phyloP scores from a whole-genome alignment of 345 rosid genomes.

The Boechera stricta region DNA sequence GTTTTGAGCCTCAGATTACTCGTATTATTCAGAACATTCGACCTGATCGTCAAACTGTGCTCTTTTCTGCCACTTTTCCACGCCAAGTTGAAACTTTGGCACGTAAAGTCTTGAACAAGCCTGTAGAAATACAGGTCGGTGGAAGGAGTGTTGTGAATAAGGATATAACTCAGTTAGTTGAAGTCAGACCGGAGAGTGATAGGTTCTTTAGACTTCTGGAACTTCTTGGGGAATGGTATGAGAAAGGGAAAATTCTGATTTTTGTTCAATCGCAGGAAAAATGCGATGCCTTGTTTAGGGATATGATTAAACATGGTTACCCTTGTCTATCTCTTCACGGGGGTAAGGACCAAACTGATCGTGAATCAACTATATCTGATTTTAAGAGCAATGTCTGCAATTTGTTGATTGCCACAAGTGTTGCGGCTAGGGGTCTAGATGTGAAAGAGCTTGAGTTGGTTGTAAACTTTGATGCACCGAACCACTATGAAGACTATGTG shows the following conservation, averaged over 20 bases:
- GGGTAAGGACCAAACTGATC: conserved; percentile 95
- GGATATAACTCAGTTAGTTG: conserved; percentile 89
- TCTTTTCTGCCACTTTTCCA: conserved; percentile 96
- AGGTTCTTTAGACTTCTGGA: conserved; percentile 87
- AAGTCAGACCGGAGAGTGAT: conserved; percentile 89
- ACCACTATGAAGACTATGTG: conserved; percentile 96
- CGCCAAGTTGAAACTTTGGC: conserved; percentile 97
- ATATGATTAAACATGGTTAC: conserved; percentile 75
- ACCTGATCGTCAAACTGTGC: conserved; percentile 95
- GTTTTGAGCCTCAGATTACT: conserved; percentile 94
- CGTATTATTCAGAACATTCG: conserved; percentile 91
- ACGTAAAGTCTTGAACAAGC: conserved; percentile 81
- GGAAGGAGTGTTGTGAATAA: conserved; percentile 98
- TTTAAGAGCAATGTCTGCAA: conserved; percentile 93
- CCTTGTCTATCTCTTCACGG: conserved; percentile 98
- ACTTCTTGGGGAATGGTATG: conserved; percentile 95
- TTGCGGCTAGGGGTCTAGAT: conserved; percentile 97
- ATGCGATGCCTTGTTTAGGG: conserved; percentile 84
- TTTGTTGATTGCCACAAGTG: conserved; percentile 85
- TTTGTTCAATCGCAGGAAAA: conserved; percentile 93
- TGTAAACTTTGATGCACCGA: conserved; percentile 87
- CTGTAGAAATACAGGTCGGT: conserved; percentile 91
- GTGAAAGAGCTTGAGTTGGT: conserved; percentile 97
- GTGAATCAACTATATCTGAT: conserved; percentile 90
- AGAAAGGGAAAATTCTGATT: conserved; percentile 86